These are phyloP conservation scores for Eucalyptus polyanthemos DNA, from an alignment of 345 rosid genomes.

Conservation along the genomic window DNA sequence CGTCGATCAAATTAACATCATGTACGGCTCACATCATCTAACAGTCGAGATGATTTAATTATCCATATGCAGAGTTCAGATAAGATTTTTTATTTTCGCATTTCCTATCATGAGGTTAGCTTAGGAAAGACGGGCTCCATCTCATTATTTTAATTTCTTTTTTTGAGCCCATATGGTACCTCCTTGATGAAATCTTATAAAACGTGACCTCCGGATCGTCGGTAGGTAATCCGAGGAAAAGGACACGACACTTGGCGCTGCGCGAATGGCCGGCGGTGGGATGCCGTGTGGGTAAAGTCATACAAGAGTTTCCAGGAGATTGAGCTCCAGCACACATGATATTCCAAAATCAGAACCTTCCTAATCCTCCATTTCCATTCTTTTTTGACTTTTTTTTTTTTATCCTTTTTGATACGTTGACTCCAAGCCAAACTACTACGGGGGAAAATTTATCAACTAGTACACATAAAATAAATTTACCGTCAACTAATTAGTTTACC, in stretches of 20 bases:
- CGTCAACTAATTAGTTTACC: accelerated
- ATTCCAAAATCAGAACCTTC: neutral
- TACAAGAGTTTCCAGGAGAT: neutral
- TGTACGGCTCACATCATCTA: neutral
- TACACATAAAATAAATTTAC: neutral
- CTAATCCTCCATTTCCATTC: neutral
- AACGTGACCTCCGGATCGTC: neutral
- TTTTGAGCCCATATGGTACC: neutral
- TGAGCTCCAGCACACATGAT: neutral
- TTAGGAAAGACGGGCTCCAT: neutral
- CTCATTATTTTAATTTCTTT: neutral
- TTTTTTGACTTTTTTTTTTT: neutral
- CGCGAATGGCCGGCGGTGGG: neutral
- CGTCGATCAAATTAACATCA: neutral
- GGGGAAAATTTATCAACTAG: neutral
- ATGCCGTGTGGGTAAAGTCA: neutral
- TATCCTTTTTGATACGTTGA: neutral
- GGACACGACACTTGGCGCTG: neutral
- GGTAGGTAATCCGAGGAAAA: neutral
- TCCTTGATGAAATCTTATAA: neutral
- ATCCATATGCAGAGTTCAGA: neutral
- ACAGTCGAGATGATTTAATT: neutral
- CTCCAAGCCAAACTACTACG: neutral
- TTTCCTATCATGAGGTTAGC: neutral
- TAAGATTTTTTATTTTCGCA: neutral